Base-by-base conservation (phyloP, 345 rosid genomes). In the Clarkia xantiana region DNA sequence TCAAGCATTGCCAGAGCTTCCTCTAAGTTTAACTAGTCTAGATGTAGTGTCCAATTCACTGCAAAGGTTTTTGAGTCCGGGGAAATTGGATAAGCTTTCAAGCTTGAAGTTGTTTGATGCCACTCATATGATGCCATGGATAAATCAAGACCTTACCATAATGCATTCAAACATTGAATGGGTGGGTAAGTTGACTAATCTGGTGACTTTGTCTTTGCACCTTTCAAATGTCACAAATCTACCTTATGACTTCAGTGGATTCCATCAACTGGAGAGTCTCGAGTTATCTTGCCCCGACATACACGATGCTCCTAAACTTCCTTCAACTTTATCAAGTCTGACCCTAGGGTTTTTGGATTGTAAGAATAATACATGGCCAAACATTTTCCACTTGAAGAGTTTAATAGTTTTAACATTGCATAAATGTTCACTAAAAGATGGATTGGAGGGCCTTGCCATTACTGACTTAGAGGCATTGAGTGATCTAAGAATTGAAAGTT, bases 331-430 rank as follows among this genome's bases (percentile, higher is more conserved):
- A 0, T 44, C 49, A 18, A 44, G 29, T 25, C 36, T 55, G 39
- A 1, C 8, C 11, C 0, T 44, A 18, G 17, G 12, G 10, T n/a
- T 15, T 49, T 25, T 23, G 16, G 40, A 14, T 3, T 11, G 14
- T 10, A 19, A 12, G 29, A 20, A 29, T n/a, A 48, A 17, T n/a
- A n/a, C n/a, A 10, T 25, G 22, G 5, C 52, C 52, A 12, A 3
- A 25, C 29, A 40, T 49, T n/a, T 49, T 17, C 52, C 36, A 49
- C 40, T 22, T 49, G 39, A 25, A 15, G 9, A 49, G 29, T 25
- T 38, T 22, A 25, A 10, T 10, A 18, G 13, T 6, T 25, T 17
- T 49, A 44, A 12, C 47, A 14, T 11, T 44, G 10, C 0, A n/a
- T 49, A 9, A 29, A 10, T 20, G 36, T 49, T 49, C 14, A 15